These are phyloP conservation scores for Pseudonitzschia pungens DNA, from an alignment of 108 stramenopile species.

Conservation along the genomic window DNA sequence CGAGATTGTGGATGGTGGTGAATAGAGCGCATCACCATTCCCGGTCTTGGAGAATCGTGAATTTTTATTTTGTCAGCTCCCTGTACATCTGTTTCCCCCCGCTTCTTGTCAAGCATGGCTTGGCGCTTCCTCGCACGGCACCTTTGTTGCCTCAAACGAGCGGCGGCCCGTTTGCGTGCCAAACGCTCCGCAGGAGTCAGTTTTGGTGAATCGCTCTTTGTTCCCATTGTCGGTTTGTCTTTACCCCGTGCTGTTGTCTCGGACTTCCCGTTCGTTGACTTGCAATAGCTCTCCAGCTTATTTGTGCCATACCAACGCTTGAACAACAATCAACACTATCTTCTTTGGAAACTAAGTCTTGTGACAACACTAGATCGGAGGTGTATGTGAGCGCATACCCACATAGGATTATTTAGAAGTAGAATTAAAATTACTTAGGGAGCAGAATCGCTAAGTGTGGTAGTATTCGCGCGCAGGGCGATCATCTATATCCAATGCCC, in stretches of 20 bases:
- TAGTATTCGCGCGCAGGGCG: background rate
- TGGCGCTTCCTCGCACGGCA: conserved; percentile 45
- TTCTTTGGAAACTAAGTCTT: background rate
- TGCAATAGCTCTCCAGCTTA: too few species aligned
- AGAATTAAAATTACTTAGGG: background rate
- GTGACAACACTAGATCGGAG: background rate
- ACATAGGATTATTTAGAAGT: background rate
- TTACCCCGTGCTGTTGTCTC: background rate
- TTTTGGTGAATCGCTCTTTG: conserved; percentile 20
- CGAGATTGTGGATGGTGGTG: background rate
- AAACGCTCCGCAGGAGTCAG: conserved; percentile 29
- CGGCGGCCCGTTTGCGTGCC: conserved; percentile 38
- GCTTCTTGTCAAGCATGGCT: conserved; percentile 27
- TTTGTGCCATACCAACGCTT: background rate
- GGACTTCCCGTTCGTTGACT: background rate
- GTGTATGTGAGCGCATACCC: background rate
- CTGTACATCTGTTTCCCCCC: conserved; percentile 10
- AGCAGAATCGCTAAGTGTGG: conserved; percentile 1
- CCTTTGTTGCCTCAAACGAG: conserved; percentile 40
- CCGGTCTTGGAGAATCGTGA: background rate
- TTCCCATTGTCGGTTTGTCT: background rate
- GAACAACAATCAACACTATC: background rate
- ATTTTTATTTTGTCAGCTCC: background rate
- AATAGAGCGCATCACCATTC: background rate
- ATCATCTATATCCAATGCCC: background rate